phyloP scores from a whole-genome alignment of 2,329 filamentous ascomycete species.

The Lasiodiplodia citricola region DNA sequence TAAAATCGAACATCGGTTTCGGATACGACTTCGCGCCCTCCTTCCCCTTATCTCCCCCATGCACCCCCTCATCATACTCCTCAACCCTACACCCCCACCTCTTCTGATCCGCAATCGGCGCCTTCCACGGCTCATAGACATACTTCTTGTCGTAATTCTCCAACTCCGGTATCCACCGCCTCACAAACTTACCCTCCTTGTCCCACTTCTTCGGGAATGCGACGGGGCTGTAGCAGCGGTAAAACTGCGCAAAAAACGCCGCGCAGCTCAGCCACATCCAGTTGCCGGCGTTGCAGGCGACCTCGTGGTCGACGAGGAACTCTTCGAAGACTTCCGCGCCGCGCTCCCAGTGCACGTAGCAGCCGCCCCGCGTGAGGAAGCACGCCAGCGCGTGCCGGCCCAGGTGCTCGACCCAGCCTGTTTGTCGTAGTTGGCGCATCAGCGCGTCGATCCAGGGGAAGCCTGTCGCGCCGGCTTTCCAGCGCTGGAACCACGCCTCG shows the following conservation, averaged over 20 bases:
- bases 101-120: conserved; percentile 70
- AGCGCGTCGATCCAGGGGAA: conserved; percentile 83
- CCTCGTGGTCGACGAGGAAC: conserved; percentile 75
- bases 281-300: conserved; percentile 74
- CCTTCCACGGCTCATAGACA: conserved; percentile 82
- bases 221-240: conserved; percentile 71
- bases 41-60: conserved; percentile 31
- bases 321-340: conserved; percentile 81
- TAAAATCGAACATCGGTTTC: conserved; percentile 79
- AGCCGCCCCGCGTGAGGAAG: conserved; percentile 79
- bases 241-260: conserved; percentile 76
- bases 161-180: conserved; percentile 71
- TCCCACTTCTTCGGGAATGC: conserved; percentile 80
- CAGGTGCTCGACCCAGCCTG: conserved; percentile 82
- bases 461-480: conserved; percentile 71
- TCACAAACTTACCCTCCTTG: conserved; percentile 67
- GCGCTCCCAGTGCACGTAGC: conserved; percentile 79
- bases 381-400: conserved; percentile 77
- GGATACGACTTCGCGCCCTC: conserved; percentile 61
- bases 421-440: conserved; percentile 73
- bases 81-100: conserved; percentile 68
- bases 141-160: conserved; percentile 66
- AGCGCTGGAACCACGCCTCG: conserved; percentile 70
- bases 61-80: conserved; percentile 46
- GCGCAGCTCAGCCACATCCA: conserved; percentile 81